Evolutionary conservation across 805 yeast genomes (phyloP).

Genomic region (Candida dendrica): DNA sequence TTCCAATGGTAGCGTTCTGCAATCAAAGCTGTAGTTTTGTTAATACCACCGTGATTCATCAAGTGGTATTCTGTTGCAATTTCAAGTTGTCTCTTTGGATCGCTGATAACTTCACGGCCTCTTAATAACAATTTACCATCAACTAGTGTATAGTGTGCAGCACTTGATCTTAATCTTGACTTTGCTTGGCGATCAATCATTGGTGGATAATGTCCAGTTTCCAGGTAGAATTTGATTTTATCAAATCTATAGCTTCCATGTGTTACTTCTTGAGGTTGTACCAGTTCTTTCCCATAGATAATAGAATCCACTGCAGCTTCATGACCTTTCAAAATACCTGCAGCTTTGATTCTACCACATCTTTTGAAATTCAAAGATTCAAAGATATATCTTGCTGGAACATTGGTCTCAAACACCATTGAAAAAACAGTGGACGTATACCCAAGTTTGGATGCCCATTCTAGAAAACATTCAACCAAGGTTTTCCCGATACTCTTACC

Average conservation of each 20-base stretch:
- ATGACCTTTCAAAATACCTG: constrained; percentile 81
- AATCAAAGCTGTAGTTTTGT: constrained; percentile 72
- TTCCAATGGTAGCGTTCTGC: constrained; percentile 88
- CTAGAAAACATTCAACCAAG: constrained; percentile 72
- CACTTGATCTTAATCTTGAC: constrained; percentile 74
- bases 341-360: constrained; percentile 76
- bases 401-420: constrained; percentile 82
- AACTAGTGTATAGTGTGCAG: constrained; percentile 66
- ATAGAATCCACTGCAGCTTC: constrained; percentile 82
- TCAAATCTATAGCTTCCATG: constrained; percentile 58
- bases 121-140: constrained; percentile 71
- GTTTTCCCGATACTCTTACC: constrained; percentile 89
- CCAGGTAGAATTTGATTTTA: constrained; percentile 67
- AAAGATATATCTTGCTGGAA: constrained; percentile 71
- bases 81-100: constrained; percentile 64
- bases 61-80: constrained; percentile 68
- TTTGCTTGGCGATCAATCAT: constrained; percentile 77
- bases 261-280: constrained; percentile 48
- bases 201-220: constrained; percentile 82
- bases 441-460: constrained; percentile 89
- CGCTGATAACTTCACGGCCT: constrained; percentile 78
- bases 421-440: constrained; percentile 81
- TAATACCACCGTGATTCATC: constrained; percentile 77
- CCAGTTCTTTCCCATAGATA: constrained; percentile 76
- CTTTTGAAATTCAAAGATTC: constrained; percentile 70